Base-by-base conservation (phyloP, 306 rosid species). In the Trifolium fragiferum region DNA sequence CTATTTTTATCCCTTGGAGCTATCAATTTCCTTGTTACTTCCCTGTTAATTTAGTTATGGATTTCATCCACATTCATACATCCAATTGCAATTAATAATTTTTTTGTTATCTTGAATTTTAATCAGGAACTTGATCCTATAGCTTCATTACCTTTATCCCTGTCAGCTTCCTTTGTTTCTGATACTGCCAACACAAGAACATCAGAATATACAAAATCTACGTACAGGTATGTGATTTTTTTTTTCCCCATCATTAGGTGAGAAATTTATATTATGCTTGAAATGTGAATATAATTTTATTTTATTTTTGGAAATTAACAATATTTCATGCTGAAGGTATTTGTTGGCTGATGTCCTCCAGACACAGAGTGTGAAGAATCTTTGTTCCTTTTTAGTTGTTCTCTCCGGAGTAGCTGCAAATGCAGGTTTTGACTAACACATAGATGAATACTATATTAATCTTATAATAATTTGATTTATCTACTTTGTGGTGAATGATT, bases 321-420 rank as follows among this genome's bases (percentile, higher is more conserved):
- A 35, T 35, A 60, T 54, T 74, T 82, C 53, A 51, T 83, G 82
- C 79, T 81, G 90, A 75, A 91, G 97, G 87, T 91, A 94, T 57
- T 76, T 83, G 71, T 71, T 89, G 86, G 85, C 85, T 19, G 82
- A 84, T 80, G 88, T 83, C 77, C 84, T 91, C 88, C 89, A 77
- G 78, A 69, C 73, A 73, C 88, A 82, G 78, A 85, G 86, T 57
- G 89, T 87, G 86, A 89, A 75, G 77, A 83, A 86, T 82, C 86
- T 91, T 55, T 91, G 97, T 79, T 84, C 94, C 44, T 84, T 79
- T 68, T 78, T 86, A 72, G 92, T 91, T 70, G 84, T 81, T 78
- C 86, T 87, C 78, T 89, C 94, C 2, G 86, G 67, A 75, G 82
- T 63, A 75, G 87, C 88, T 66, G 82, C 86, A 12, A 76, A 80